Base-by-base conservation (phyloP, 441 rosid genomes). In the Erysimum pusillum region DNA sequence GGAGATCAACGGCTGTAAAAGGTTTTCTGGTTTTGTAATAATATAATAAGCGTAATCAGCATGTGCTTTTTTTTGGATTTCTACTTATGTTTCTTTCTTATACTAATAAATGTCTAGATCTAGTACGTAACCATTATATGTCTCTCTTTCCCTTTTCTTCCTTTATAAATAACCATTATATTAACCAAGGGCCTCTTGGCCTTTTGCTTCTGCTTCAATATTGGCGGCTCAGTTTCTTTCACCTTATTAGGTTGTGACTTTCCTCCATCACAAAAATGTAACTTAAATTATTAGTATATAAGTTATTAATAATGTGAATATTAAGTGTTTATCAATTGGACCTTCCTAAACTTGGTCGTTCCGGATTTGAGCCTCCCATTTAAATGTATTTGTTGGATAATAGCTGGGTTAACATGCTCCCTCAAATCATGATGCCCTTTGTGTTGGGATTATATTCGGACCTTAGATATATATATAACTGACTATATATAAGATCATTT, bases 221-320 rank as follows among this genome's bases (percentile, higher is more conserved):
- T 59, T 18, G 79, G 68, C 79, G 79, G 73, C 73, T 67, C 45
- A 9, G 66, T 62, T 62, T 20, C 65, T 61, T 61, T 61, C 8
- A 61, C 31, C 58, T n/a, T 64, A 44, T 64, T 64, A 18, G 45
- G 57, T 44, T 64, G 56, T 12, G 46, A 64, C 77, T 63, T 73
- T 22, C 17, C 12, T 44, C 44, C 20, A 14, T 17, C 54, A 52
- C 62, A 49, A 11, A 10, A 39, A n/a, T n/a, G n/a, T n/a, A n/a
- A n/a, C n/a, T n/a, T n/a, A n/a, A n/a, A n/a, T n/a, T n/a, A n/a
- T n/a, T n/a, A n/a, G n/a, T n/a, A n/a, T n/a, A n/a, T n/a, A n/a
- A n/a, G n/a, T n/a, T n/a, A n/a, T n/a, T n/a, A n/a, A n/a, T n/a
- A n/a, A n/a, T n/a, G n/a, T 11, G n/a, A 25, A n/a, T 25, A 1